These are phyloP conservation scores for Blumeriella jaapii DNA, from an alignment of 2,329 filamentous ascomycete genomes.

Conservation along the genomic window DNA sequence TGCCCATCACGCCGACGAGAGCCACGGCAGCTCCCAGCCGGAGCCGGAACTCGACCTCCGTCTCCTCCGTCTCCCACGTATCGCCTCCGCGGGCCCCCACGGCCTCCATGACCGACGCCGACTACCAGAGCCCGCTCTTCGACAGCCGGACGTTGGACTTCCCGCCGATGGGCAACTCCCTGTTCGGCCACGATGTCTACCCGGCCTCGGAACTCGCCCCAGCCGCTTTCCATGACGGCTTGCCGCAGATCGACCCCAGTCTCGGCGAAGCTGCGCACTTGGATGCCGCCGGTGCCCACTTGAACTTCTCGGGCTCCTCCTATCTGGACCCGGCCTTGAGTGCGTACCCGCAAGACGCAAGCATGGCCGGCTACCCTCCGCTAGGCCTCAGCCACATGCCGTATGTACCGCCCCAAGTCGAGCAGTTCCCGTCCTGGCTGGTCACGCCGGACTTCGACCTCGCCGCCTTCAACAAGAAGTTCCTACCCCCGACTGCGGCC, in stretches of 20 bases:
- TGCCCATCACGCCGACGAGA: too few relatives aligned
- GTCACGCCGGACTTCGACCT: constrained; percentile 2
- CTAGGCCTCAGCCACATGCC: constrained; percentile 1
- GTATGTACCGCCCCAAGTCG: constrained; percentile 1
- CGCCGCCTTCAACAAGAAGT: constrained; percentile 1
- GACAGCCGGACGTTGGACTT: constrained; percentile 1
- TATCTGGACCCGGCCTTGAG: constrained; percentile 2
- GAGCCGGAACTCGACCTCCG: background rate
- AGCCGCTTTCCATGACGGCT: background rate
- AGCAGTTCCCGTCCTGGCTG: constrained; percentile 2
- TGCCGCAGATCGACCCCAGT: constrained; percentile 4
- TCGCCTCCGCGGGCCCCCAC: background rate
- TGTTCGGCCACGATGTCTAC: constrained; percentile 1
- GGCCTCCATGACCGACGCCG: background rate
- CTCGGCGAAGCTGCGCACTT: background rate
- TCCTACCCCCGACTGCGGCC: constrained; percentile 2
- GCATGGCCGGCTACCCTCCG: background rate
- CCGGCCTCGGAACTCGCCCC: background rate
- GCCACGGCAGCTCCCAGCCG: background rate
- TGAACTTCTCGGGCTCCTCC: background rate
- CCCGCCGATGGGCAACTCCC: background rate
- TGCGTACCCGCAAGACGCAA: background rate
- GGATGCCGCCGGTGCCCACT: background rate
- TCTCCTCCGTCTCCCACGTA: background rate
- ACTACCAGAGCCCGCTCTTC: background rate